A percentile compares a stretch with the other conserved stretches of the same genome.
phyloP scores from a whole-genome alignment of 169 alveolate species.

The Plasmodium chabaudi region DNA sequence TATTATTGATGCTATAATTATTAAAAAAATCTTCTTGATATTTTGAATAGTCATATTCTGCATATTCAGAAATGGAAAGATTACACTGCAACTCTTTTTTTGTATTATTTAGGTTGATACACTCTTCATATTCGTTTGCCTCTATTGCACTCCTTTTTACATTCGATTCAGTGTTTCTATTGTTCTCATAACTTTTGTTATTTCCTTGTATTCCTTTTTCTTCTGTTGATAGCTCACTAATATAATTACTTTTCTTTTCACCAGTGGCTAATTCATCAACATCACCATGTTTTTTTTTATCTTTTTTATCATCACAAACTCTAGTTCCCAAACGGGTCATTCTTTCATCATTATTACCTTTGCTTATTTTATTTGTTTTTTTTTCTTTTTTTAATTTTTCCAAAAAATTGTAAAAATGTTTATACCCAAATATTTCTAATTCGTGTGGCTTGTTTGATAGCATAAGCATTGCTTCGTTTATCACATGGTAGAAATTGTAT shows the following conservation, averaged over 20 bases:
- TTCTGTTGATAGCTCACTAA: neutral
- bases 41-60: slow-evolving; percentile 47
- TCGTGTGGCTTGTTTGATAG: slow-evolving; percentile 54
- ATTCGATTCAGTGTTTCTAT: neutral
- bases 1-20: slow-evolving; percentile 10
- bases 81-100: neutral
- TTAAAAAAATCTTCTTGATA: slow-evolving; percentile 51
- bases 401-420: slow-evolving; percentile 49
- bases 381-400: slow-evolving; percentile 1
- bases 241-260: neutral
- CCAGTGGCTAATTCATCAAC: neutral
- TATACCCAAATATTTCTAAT: slow-evolving; percentile 42
- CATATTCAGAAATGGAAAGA: slow-evolving; percentile 15
- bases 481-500: slow-evolving; percentile 24
- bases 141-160: neutral
- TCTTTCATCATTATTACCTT: neutral
- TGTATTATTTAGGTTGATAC: neutral
- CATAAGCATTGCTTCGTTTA: slow-evolving; percentile 66
- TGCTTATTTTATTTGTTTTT: neutral
- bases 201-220: neutral
- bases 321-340: neutral
- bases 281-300: neutral
- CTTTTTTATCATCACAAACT: neutral
- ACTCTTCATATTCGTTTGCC: neutral
- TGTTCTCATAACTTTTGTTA: neutral